Base-by-base conservation (phyloP, 306 rosid genomes). In the Acacia crassicarpa region DNA sequence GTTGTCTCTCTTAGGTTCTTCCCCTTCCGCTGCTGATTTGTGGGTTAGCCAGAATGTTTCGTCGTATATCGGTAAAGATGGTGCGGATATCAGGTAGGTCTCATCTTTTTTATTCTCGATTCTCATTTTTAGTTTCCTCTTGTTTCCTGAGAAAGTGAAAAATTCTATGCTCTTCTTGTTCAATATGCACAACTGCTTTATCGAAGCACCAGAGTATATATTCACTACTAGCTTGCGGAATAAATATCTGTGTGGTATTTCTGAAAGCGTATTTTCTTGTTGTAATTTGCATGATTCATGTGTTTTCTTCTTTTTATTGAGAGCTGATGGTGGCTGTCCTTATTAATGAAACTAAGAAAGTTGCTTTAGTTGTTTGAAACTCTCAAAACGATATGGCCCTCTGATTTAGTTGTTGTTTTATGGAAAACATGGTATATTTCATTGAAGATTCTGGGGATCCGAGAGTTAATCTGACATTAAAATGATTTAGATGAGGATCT, bases 31-130 rank as follows among this genome's bases (percentile, higher is more conserved):
- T 75, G 75, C 98, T 63, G 98, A 95, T 88, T 70, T 76, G 22
- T 95, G 97, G 97, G 92, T 93, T 78, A 87, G 90, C 14, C 91
- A 82, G 84, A 93, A 93, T 88, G 80, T 95, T 45, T 87, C 98
- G 70, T 54, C 87, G 30, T 91, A 89, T 72, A 75, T 92, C 58
- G 89, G 84, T 14, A 92, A 89, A 86, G 92, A 90, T 11, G 99
- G 98, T 83, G 97, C 81, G 58, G 92, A 90, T 79, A 93, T 96
- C 88, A 96, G 97, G 99, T 96, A 32, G 22, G 66, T 70, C 17
- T 43, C 4, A 4, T 13, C 25, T 69, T 30, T 44, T 10, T 54
- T 3, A 6, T 17, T 17, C 58, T 17, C 8, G 58, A 0, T 54
- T 54, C 62, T 54, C 12, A 2, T 54, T 54, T 56, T 56, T n/a